Base-by-base conservation (phyloP, 2,329 filamentous ascomycete species). In the Dothistroma septosporum region DNA sequence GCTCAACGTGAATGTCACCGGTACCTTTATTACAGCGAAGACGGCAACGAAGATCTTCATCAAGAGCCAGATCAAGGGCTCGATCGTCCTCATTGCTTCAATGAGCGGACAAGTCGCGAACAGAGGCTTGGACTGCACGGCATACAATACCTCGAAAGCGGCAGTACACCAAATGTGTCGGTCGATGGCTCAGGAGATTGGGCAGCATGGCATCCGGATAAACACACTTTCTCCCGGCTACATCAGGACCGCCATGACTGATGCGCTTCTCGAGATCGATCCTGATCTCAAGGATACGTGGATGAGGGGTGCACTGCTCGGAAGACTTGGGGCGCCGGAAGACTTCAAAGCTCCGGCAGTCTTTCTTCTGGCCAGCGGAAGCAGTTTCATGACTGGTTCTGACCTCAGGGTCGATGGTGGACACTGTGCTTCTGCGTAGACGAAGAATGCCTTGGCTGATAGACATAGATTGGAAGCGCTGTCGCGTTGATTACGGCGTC, bases 331-430 rank as follows among this genome's bases (percentile, higher is more conserved):
- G 5, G 76, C 75, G 8, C 81, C 83, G 0, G 82, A 85, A 64
- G 83, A 86, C 64, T 85, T 85, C 69, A 80, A 84, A 61, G 83
- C 88, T 4, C 86, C 88, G 1, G 87, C 86, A 2, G 82, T 88
- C 10, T 90, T 88, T 72, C 77, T 88, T 66, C 76, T 89, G 22
- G 87, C 84, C 67, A 84, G 87, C 68, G 86, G 86, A 2, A 87
- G 85, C 72, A 83, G 83, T 61, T 89, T 87, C 70, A 89, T 90
- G 85, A 89, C 87, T 0, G 87, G 85, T 0, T 82, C 83, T 35
- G 87, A 89, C 66, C 71, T 91, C 70, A 77, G 87, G 33, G 87
- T 91, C 53, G 88, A 91, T 70, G 88, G 88, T 11, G 88, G 88
- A 0, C 88, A 91, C 49, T 63, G 60, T 54, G 66, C 66, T 21